These are phyloP conservation scores for Capronia epimyces DNA, from an alignment of 2,329 filamentous ascomycete genomes.

Conservation along the genomic window DNA sequence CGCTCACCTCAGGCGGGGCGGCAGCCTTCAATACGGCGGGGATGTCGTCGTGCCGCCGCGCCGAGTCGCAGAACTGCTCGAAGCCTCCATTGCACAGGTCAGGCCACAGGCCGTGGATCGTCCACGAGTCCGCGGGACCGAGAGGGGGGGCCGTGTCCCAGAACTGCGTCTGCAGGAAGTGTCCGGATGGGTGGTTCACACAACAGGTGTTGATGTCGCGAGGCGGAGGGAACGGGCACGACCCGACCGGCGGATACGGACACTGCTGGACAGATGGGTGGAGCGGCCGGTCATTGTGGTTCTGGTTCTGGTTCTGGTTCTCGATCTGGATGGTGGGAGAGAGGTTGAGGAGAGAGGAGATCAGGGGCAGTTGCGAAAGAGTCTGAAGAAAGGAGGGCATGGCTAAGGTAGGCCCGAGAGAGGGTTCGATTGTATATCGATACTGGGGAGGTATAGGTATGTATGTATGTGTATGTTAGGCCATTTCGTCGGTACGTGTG, in stretches of 20 bases:
- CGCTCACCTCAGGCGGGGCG: background rate
- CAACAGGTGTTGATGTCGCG: constrained; percentile 57
- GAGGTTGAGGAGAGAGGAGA: constrained; percentile 12
- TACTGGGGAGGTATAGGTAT: no score
- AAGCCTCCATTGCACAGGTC: constrained; percentile 66
- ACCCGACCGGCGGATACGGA: constrained; percentile 19
- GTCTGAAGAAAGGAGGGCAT: constrained; percentile 8
- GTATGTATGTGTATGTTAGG: no score
- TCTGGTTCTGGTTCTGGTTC: background rate
- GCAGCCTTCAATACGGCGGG: constrained; percentile 37
- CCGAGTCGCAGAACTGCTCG: constrained; percentile 59
- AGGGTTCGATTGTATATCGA: no score
- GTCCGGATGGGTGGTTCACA: constrained; percentile 66
- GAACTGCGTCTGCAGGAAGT: constrained; percentile 69
- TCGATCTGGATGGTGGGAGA: background rate
- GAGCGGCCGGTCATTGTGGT: background rate
- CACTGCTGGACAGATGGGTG: background rate
- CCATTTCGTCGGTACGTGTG: no score
- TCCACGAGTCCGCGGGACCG: constrained; percentile 66
- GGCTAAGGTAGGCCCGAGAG: background rate
- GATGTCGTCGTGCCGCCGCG: constrained; percentile 61
- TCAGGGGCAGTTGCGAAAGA: constrained; percentile 14
- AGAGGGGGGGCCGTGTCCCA: constrained; percentile 64
- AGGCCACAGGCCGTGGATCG: constrained; percentile 66
- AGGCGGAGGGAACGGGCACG: constrained; percentile 20